Evolutionary conservation across 2,329 filamentous ascomycete genomes (phyloP), one percentile per base, ranked within the genome.

Genomic region (Fusarium floridanum): DNA sequence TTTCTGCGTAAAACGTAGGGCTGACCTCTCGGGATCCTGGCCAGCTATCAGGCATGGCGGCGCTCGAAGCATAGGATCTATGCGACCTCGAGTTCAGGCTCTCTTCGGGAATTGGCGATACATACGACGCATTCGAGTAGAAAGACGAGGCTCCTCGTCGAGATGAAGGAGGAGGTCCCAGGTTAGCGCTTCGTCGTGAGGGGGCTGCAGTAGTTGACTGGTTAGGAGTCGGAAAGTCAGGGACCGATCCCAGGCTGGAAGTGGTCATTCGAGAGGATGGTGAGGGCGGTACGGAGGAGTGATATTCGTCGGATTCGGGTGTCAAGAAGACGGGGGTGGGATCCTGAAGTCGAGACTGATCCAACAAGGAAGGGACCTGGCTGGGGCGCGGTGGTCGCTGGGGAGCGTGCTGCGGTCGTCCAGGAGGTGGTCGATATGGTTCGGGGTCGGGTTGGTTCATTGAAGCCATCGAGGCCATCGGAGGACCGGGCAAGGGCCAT

Each of bases 61-160:
- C 89, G 75, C 92, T 95, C 4, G 93, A 95, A 24, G 90, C 93
- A 77, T 90, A 92, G 0, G 93, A 94, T 32, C 86, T 86, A 78
- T 90, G 88, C 1, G 91, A 90, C 64, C 86, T 84, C 5, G 87
- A 84, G 27, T 87, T 85, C 0, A 89, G 87, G 72, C 88, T 89
- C 79, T 95, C 93, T 81, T 95, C 93, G 1, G 91, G 92, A 63
- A 95, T 95, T 0, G 93, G 93, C 0, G 93, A 93, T 29, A 95
- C 92, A 69, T 88, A 92, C 0, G 92, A 93, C 14, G 86, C 83
- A 73, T 87, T 89, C 4, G 92, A 93, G 77, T 93, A 92, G 70
- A 91, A 92, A 0, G 90, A 91, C 0, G 90, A 92, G 32, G 86
- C 87, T 1, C 90, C 90, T 74, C 90, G 85, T 76, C 91, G 86